Percentiles rank a stretch among this genome's conserved stretches.
Conservation (phyloP, 805 yeast genomes). For the Scheffersomyces ergatensis region DNA sequence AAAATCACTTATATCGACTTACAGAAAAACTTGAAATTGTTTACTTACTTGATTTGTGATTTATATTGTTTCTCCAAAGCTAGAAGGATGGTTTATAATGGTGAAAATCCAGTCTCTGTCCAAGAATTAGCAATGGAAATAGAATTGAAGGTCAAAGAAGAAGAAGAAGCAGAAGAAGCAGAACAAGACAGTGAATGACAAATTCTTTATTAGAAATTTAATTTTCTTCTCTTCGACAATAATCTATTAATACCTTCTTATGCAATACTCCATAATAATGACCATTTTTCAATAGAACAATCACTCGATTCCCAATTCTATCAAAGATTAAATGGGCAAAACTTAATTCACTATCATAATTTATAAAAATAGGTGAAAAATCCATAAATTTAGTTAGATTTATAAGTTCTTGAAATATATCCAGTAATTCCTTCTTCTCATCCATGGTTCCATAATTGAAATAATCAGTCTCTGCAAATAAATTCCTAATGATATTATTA, state of each 20-base stretch:
- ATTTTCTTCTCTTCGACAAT: slow-evolving; percentile 18
- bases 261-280: slow-evolving; percentile 50
- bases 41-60: too few species aligned
- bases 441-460: slow-evolving; percentile 20
- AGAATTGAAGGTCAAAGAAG: too few species aligned
- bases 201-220: too few species aligned
- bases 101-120: too few species aligned
- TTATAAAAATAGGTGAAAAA: slow-evolving; percentile 45
- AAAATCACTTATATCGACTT: too few species aligned
- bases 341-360: slow-evolving; percentile 46
- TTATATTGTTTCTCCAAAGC: too few species aligned
- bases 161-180: too few species aligned
- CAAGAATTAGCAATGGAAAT: too few species aligned
- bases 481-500: slow-evolving; percentile 6
- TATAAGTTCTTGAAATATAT: slow-evolving; percentile 18
- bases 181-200: too few species aligned
- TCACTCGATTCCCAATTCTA: slow-evolving; percentile 50
- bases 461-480: slow-evolving; percentile 19
- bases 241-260: slow-evolving; percentile 52
- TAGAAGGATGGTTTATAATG: too few species aligned
- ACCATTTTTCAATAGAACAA: slow-evolving; percentile 45
- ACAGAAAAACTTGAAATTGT: too few species aligned
- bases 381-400: slow-evolving; percentile 45
- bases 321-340: slow-evolving; percentile 52
- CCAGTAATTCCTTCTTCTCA: slow-evolving; percentile 3